These are phyloP conservation scores for Aspergillus bridgeri DNA, from an alignment of 495 filamentous ascomycete species.

Conservation along the genomic window DNA sequence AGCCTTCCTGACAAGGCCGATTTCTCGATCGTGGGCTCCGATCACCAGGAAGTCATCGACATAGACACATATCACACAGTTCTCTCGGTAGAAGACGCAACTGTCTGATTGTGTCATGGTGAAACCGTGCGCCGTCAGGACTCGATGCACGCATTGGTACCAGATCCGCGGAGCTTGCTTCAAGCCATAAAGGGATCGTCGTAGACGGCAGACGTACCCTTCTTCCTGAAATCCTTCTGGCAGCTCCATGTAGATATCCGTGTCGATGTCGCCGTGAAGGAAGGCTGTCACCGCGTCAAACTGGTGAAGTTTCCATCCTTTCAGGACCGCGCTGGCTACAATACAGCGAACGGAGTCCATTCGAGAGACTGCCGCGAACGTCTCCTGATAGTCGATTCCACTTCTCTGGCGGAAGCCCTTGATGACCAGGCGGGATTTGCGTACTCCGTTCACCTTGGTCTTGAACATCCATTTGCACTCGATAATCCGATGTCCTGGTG, in stretches of 20 bases:
- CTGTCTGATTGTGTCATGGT: not conserved
- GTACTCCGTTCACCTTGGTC: constrained; percentile 1
- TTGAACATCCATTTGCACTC: constrained; percentile 5
- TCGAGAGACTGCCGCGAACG: constrained; percentile 4
- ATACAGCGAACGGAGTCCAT: not conserved
- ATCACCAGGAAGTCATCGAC: constrained; percentile 3
- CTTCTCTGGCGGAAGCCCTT: constrained; percentile 1
- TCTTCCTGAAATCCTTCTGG: constrained; percentile 3
- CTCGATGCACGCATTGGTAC: not conserved
- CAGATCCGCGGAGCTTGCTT: constrained; percentile 1
- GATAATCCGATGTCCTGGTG: not conserved
- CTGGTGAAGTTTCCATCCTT: not conserved
- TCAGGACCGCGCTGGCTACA: constrained; percentile 2
- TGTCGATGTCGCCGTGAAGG: constrained; percentile 2
- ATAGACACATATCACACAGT: constrained; percentile 2
- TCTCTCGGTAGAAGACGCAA: constrained; percentile 1
- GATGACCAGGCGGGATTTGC: constrained; percentile 1
- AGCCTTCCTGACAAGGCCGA: not conserved
- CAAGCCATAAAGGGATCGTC: constrained; percentile 3
- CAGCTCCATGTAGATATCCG: constrained; percentile 2
- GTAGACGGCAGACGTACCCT: constrained; percentile 4
- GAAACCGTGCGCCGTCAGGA: not conserved
- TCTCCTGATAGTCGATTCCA: constrained; percentile 1
- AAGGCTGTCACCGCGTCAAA: not conserved
- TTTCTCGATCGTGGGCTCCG: constrained; percentile 2